These are phyloP conservation scores for Mytilinidion resinicola DNA, from an alignment of 495 filamentous ascomycete species.

Conservation along the genomic window DNA sequence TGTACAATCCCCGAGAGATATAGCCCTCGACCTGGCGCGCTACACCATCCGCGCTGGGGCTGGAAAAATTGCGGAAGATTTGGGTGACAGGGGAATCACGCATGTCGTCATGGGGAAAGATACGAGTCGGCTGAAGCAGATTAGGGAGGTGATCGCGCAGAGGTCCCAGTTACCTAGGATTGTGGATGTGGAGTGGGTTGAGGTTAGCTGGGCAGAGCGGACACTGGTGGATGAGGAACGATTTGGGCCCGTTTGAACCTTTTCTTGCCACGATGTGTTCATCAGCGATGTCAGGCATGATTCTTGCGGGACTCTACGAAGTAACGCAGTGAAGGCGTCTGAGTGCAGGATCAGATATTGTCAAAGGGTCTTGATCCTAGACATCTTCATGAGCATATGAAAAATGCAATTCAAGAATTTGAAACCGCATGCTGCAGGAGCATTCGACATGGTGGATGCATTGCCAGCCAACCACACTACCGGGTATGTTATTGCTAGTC, in stretches of 20 bases:
- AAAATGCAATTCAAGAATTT: too few relatives aligned
- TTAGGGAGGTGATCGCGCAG: slow-evolving; percentile 37
- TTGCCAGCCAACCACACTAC: too few relatives aligned
- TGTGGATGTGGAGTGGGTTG: slow-evolving; percentile 66
- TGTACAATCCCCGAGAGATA: neutral
- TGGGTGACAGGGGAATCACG: slow-evolving; percentile 50
- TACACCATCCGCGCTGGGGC: slow-evolving; percentile 20
- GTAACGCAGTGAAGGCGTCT: too few relatives aligned
- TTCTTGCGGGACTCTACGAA: too few relatives aligned
- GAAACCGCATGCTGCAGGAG: too few relatives aligned
- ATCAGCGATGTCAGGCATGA: too few relatives aligned
- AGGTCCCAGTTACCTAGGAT: slow-evolving; percentile 58
- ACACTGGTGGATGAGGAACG: slow-evolving; percentile 71
- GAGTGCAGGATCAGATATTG: too few relatives aligned
- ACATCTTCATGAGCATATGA: too few relatives aligned
- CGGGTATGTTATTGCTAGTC: too few relatives aligned
- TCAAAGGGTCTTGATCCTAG: too few relatives aligned
- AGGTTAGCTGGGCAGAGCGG: slow-evolving; percentile 69
- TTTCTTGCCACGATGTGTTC: too few relatives aligned
- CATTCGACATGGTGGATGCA: too few relatives aligned
- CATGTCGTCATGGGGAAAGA: slow-evolving; percentile 54
- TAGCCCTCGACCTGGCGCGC: slow-evolving; percentile 6
- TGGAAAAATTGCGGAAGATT: slow-evolving; percentile 34
- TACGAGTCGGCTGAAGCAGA: slow-evolving; percentile 36
- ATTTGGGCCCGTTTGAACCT: neutral